A percentile compares a stretch with the other conserved stretches of the same genome.
phyloP scores from a whole-genome alignment of 495 filamentous ascomycete genomes.

The Penicillium samsonianum region DNA sequence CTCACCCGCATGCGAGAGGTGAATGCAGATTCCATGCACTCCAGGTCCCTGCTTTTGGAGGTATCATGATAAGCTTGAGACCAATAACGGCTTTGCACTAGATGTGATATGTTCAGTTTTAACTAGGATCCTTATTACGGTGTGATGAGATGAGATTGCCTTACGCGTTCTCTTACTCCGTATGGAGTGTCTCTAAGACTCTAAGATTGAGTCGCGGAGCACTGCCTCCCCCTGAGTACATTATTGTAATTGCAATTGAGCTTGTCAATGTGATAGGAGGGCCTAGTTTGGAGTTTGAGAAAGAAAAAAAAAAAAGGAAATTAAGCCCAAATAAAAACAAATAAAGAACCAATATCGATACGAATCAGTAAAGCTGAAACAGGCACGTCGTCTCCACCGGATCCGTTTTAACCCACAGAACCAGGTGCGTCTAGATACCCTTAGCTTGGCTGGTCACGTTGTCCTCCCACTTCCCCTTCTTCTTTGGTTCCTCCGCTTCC shows the following conservation, averaged over 20 bases:
- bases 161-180: slow-evolving; percentile 9
- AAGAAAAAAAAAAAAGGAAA: slow-evolving; percentile 8
- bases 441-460: slow-evolving; percentile 38
- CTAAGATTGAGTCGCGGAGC: neutral
- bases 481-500: slow-evolving; percentile 19
- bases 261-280: slow-evolving; percentile 2
- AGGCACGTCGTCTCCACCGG: slow-evolving; percentile 30
- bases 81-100: slow-evolving; percentile 17
- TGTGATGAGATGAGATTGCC: slow-evolving; percentile 13
- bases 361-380: slow-evolving; percentile 44
- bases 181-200: no score
- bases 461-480: slow-evolving; percentile 27
- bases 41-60: slow-evolving; percentile 9
- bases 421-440: slow-evolving; percentile 19
- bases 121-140: slow-evolving; percentile 12
- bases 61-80: slow-evolving; percentile 22
- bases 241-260: slow-evolving; percentile 13
- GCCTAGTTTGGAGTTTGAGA: slow-evolving; percentile 6
- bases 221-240: slow-evolving; percentile 11
- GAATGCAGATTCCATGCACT: neutral
- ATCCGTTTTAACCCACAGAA: slow-evolving; percentile 23
- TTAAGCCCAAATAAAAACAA: neutral
- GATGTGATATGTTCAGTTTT: slow-evolving; percentile 31
- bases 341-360: slow-evolving; percentile 2
- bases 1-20: slow-evolving; percentile 19